phyloP scores from a whole-genome alignment of 352 stramenopile genomes.

The Globisporangium spiculum region DNA sequence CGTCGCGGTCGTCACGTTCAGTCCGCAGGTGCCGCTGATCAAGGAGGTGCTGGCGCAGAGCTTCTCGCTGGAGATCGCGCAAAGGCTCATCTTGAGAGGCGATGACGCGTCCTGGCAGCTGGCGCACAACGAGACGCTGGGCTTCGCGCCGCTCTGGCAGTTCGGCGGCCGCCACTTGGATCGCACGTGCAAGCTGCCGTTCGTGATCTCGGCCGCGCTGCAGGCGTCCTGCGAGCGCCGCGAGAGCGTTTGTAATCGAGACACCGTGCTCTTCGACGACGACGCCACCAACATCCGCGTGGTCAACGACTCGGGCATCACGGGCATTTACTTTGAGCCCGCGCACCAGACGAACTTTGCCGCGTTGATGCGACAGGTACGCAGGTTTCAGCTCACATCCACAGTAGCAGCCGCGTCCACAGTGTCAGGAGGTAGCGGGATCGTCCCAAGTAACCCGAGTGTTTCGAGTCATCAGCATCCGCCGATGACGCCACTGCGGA shows the following conservation, averaged over 20 bases:
- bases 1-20: slow-evolving; percentile 83
- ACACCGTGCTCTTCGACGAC: slow-evolving; percentile 82
- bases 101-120: slow-evolving; percentile 65
- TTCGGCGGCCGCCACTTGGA: slow-evolving; percentile 50
- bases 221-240: slow-evolving; percentile 28
- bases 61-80: slow-evolving; percentile 34
- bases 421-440: not conserved
- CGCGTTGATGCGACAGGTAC: slow-evolving; percentile 47
- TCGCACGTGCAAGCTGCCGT: slow-evolving; percentile 71
- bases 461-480: not conserved
- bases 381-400: slow-evolving; percentile 23
- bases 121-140: slow-evolving; percentile 33
- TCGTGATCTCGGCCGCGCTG: slow-evolving; percentile 66
- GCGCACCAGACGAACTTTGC: slow-evolving; percentile 28
- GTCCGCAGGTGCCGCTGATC: slow-evolving; percentile 66
- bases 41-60: slow-evolving; percentile 51
- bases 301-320: slow-evolving; percentile 68
- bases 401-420: not conserved
- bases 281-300: slow-evolving; percentile 73
- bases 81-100: slow-evolving; percentile 53
- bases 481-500: slow-evolving; percentile 10
- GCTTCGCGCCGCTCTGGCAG: slow-evolving; percentile 61
- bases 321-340: slow-evolving; percentile 70
- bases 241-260: slow-evolving; percentile 43
- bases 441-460: not conserved